A percentile compares a stretch with the other conserved stretches of the same genome.
phyloP scores from a whole-genome alignment of 2,329 filamentous ascomycete species.

The Claviceps digitariae region DNA sequence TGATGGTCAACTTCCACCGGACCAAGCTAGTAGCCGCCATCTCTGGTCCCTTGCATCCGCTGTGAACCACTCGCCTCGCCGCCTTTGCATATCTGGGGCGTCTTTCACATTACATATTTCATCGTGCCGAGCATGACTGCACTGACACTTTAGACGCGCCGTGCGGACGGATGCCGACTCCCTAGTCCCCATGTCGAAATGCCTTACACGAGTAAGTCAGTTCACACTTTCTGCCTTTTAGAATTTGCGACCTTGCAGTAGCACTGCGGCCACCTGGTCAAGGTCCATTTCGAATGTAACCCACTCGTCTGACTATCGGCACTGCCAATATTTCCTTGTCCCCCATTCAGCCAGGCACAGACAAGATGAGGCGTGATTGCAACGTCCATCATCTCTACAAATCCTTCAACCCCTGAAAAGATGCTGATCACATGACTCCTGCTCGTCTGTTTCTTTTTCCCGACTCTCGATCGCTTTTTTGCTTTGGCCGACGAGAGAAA shows the following conservation, averaged over 20 bases:
- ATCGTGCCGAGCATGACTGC: not conserved
- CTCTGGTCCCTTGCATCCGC: not conserved
- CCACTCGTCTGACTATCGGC: not conserved
- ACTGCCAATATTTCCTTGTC: not conserved
- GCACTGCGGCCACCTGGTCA: not conserved
- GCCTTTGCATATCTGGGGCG: not conserved
- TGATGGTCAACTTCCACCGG: not conserved
- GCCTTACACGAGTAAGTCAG: constrained; percentile 1
- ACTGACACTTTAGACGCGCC: not conserved
- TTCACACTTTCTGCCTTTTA: not conserved
- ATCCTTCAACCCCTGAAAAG: not conserved
- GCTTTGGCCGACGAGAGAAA: not conserved
- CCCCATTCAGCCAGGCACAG: not conserved
- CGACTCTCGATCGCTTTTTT: not conserved
- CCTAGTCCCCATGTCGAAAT: not conserved
- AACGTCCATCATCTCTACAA: not conserved
- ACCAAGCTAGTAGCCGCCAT: not conserved
- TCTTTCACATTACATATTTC: not conserved
- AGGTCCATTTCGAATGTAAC: not conserved
- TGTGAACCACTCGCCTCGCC: not conserved
- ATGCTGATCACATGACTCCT: not conserved
- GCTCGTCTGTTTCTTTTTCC: not conserved
- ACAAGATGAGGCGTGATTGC: not conserved
- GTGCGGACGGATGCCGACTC: not conserved
- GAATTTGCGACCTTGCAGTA: not conserved